phyloP scores from a whole-genome alignment of 2,329 filamentous ascomycete genomes.

The Emydomyces testavorans region DNA sequence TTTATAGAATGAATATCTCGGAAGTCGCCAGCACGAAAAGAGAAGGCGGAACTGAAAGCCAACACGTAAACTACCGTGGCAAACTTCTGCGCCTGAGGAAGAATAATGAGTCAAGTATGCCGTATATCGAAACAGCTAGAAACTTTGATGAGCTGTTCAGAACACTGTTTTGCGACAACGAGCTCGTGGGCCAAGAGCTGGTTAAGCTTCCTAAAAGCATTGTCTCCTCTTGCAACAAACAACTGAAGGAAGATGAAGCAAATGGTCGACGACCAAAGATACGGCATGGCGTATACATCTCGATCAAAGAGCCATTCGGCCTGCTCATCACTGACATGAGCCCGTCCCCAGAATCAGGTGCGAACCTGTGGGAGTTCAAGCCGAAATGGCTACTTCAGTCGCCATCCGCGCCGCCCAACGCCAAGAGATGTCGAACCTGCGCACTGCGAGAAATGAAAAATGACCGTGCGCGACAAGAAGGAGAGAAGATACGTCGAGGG shows the following conservation, averaged over 20 bases:
- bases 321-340: conserved; percentile 67
- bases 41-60: conserved; percentile 7
- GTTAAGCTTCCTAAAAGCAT: conserved; percentile 38
- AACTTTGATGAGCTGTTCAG: conserved; percentile 36
- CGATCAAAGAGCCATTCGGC: conserved; percentile 48
- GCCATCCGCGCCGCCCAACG: conserved; percentile 52
- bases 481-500: conserved; percentile 26
- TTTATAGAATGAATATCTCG: conserved; percentile 50
- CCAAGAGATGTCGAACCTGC: conserved; percentile 63
- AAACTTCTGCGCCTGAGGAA: conserved; percentile 54
- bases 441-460: conserved; percentile 46
- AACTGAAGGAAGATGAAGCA: conserved; percentile 42
- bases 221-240: conserved; percentile 43
- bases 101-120: conserved; percentile 40
- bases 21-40: conserved; percentile 18
- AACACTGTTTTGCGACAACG: conserved; percentile 45
- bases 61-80: conserved; percentile 23
- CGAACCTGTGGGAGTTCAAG: conserved; percentile 58
- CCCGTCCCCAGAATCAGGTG: conserved; percentile 26
- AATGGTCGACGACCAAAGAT: conserved; percentile 36
- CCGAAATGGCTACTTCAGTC: conserved; percentile 76
- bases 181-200: conserved; percentile 47
- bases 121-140: conserved; percentile 39
- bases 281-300: conserved; percentile 42
- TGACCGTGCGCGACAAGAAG: conserved; percentile 25